Conservation (phyloP, 139 green algal species). For the Auxenochlorella protothecoides region DNA sequence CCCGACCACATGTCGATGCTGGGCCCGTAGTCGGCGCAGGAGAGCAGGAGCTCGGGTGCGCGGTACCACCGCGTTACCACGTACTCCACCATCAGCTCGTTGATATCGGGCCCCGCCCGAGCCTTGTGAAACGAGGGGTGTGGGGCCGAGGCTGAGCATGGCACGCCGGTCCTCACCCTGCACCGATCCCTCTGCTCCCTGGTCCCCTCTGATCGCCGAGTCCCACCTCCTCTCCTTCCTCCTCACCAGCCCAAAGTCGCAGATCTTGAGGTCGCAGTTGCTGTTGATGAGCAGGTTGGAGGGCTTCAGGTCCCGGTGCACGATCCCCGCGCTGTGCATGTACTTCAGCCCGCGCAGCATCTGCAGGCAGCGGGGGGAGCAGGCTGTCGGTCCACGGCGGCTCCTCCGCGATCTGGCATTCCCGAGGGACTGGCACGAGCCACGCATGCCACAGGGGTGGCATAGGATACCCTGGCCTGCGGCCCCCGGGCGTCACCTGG, state of each 20-base stretch:
- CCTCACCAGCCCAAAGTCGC: constrained; percentile 92
- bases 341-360: constrained; percentile 24
- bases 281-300: constrained; percentile 45
- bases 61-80: constrained; percentile 95
- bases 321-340: constrained; percentile 24
- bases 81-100: constrained; percentile 80
- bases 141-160: not conserved
- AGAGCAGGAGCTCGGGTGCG: constrained; percentile 86
- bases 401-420: too few relatives aligned
- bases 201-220: constrained; percentile 14
- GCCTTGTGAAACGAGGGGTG: not conserved
- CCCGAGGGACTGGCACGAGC: too few relatives aligned
- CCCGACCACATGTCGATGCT: constrained; percentile 67
- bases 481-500: constrained; percentile 58
- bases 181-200: not conserved
- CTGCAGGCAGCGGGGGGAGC: not conserved
- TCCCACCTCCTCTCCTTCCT: too few relatives aligned
- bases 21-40: constrained; percentile 63
- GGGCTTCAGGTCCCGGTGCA: constrained; percentile 34
- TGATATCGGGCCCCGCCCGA: constrained; percentile 2
- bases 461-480: too few relatives aligned
- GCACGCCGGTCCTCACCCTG: not conserved
- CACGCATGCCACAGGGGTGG: too few relatives aligned
- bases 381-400: too few relatives aligned
- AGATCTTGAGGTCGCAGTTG: constrained; percentile 96